Base-by-base conservation (phyloP, 177 flowering plant genomes). In the Tripterygium wilfordii region DNA sequence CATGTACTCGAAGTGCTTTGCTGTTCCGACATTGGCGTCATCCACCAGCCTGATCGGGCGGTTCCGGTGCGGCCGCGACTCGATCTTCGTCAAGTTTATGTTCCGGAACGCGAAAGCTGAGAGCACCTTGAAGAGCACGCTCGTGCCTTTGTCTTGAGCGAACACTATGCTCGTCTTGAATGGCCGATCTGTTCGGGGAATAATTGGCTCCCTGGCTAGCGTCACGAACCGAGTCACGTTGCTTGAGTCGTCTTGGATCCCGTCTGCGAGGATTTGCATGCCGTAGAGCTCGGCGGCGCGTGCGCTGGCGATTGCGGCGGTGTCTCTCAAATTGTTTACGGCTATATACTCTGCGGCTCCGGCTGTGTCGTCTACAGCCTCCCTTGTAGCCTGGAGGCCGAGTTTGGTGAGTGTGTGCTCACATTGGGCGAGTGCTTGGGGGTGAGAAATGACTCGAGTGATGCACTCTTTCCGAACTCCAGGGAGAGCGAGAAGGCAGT, bases 1-100 rank as follows among this genome's bases (percentile, higher is more conserved):
- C 86, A 88, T 62, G 82, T 91, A 91, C 82, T 91, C 98, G 52
- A 91, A 91, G 42, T 88, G 96, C 80, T 88, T 91, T 5, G 95
- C 90, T 2, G 95, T 88, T 5, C 98, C 98, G 10, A 67, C 90
- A 42, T 80, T 83, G 18, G 76, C 88, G 51, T 88, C 98, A 52
- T 82, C 94, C 10, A 83, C 95, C 33, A 88, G 31, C 33, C 88
- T 32, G 21, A 91, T 83, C 36, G 96, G 96, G 10, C 83, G 57
- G 65, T 78, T 77, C 18, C 95, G 62, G 58, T 85, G 95, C 3
- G 98, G 98, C 64, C 98, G 37, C 46, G 88, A 79, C 68, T 91
- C 98, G 62, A 91, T 91, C 77, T 91, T 91, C 35, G 98, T 91
- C 64, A 91, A 45, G 65, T 77, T 83, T 24, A 91, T 88, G 70